A percentile compares a stretch with the other conserved stretches of the same genome.
Evolutionary conservation across 2,329 filamentous ascomycete genomes (phyloP).

Genomic region (Fusarium tjaetaba): DNA sequence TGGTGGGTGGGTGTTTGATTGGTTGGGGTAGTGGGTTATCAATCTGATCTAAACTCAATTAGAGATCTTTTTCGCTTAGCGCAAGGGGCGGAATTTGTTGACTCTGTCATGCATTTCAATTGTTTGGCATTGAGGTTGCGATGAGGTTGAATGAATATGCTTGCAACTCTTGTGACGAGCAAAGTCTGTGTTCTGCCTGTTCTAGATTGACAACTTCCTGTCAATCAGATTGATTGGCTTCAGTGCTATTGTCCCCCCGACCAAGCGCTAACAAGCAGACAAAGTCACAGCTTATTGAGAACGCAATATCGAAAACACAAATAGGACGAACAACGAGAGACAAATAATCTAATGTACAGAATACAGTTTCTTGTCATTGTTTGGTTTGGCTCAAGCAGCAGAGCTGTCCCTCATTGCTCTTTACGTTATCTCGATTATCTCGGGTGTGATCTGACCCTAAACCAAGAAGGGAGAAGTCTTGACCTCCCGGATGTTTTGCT

Average conservation of each 20-base stretch:
- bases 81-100: neutral
- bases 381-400: accelerated
- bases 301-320: accelerated
- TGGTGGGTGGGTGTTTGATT: neutral
- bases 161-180: accelerated
- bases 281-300: neutral
- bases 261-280: neutral
- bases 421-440: neutral
- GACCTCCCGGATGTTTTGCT: neutral
- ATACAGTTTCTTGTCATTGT: too few species aligned
- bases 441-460: neutral
- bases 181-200: accelerated
- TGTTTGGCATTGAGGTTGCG: neutral
- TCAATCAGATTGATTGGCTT: too few species aligned
- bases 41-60: neutral
- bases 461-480: neutral
- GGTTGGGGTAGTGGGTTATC: neutral
- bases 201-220: neutral
- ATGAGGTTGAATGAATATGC: neutral
- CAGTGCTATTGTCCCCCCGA: too few species aligned
- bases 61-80: neutral
- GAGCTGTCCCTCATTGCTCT: accelerated
- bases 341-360: accelerated
- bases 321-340: accelerated
- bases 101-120: neutral